A percentile compares a stretch with the other conserved stretches of the same genome.
Evolutionary conservation across 2,329 filamentous ascomycete genomes (phyloP).

Genomic region (Eutypa lata): DNA sequence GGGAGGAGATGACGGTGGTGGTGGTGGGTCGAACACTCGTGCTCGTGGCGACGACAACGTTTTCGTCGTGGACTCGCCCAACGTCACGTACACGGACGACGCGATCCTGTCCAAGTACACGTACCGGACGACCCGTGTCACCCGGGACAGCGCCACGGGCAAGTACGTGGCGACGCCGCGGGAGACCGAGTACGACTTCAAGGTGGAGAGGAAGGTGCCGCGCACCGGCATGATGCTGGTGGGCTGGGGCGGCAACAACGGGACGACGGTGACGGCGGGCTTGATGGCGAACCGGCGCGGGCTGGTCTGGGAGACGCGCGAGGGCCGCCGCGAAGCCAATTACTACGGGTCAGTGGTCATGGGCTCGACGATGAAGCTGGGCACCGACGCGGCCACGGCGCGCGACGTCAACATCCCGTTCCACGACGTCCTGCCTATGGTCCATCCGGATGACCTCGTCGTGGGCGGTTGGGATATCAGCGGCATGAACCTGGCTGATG

Average conservation of each 20-base stretch:
- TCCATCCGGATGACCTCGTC: conserved; percentile 92
- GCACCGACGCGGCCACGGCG: conserved; percentile 76
- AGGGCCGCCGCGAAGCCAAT: conserved; percentile 81
- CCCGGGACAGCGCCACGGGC: conserved; percentile 60
- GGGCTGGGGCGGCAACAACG: conserved; percentile 97
- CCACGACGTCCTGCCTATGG: conserved; percentile 91
- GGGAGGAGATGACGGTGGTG: conserved; percentile 51
- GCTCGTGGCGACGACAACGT: conserved; percentile 52
- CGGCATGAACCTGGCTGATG: conserved; percentile 78
- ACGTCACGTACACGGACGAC: conserved; percentile 83
- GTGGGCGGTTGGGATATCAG: conserved; percentile 98
- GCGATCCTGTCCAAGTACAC: conserved; percentile 93
- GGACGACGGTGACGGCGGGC: conserved; percentile 92
- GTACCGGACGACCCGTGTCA: conserved; percentile 89
- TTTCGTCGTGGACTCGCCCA: conserved; percentile 88
- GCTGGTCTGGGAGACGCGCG: conserved; percentile 89
- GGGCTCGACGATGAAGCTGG: conserved; percentile 95
- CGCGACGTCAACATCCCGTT: conserved; percentile 96
- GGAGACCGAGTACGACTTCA: conserved; percentile 94
- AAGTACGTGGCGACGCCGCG: conserved; percentile 81
- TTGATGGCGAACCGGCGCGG: conserved; percentile 91
- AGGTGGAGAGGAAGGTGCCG: conserved; percentile 88
- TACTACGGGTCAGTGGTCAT: conserved; percentile 99
- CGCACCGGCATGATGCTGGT: conserved; percentile 97
- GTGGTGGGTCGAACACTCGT: conserved; percentile 47